A percentile compares a stretch with the other conserved stretches of the same genome.
phyloP scores from a whole-genome alignment of 75 land plant genomes.

The Cupressus sempervirens region DNA sequence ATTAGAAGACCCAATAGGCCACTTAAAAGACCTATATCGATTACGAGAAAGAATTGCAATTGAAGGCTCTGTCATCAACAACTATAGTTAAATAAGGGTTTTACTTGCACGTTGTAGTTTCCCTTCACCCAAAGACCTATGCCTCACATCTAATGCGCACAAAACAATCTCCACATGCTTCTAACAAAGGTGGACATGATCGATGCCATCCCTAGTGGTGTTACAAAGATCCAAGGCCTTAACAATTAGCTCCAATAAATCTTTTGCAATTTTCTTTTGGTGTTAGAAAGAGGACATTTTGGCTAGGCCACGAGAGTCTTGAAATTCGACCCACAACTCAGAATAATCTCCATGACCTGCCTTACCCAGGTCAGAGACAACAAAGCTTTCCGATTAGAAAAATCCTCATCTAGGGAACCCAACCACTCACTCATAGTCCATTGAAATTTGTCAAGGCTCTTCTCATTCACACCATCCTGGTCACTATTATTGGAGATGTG shows the following conservation, averaged over 20 bases:
- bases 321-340: conserved; percentile 55
- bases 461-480: conserved; percentile 7
- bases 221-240: conserved; percentile 69
- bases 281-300: conserved; percentile 23
- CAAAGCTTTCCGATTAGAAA: conserved; percentile 14
- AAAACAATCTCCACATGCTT: conserved; percentile 50
- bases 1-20: neutral
- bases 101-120: conserved; percentile 62
- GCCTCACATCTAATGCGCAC: conserved; percentile 20
- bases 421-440: conserved; percentile 40
- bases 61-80: conserved; percentile 51
- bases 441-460: conserved; percentile 48
- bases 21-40: conserved; percentile 12
- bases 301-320: neutral
- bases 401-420: conserved; percentile 19
- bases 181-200: conserved; percentile 59
- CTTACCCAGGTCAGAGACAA: conserved; percentile 53
- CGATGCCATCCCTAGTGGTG: conserved; percentile 66
- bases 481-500: neutral
- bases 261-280: conserved; percentile 24
- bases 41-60: conserved; percentile 39
- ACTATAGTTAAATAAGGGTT: conserved; percentile 36
- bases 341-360: conserved; percentile 32
- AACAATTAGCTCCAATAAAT: conserved; percentile 48
- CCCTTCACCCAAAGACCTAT: conserved; percentile 35